These are phyloP conservation scores for Yamadazyma songkhlaensis DNA, from an alignment of 1,139 yeast genomes.

Conservation along the genomic window DNA sequence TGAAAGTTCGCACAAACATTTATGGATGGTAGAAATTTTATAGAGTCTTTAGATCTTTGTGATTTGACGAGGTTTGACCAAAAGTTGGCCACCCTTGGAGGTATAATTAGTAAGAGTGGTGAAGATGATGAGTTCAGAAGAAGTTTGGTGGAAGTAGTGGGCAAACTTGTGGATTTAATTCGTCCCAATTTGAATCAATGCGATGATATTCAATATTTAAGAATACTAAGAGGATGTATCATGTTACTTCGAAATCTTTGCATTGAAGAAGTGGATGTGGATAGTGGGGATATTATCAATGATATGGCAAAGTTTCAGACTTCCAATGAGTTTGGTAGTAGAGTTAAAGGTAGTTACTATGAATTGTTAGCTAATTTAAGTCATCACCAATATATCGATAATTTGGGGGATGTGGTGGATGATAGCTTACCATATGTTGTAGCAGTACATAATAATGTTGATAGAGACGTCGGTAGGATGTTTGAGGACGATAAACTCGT, in stretches of 20 bases:
- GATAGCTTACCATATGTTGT: slow-evolving; percentile 5
- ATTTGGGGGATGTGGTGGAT: slow-evolving; percentile 5
- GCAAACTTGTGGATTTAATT: not conserved
- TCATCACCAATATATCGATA: slow-evolving; percentile 5
- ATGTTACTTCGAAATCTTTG: slow-evolving; percentile 4
- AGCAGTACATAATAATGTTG: slow-evolving; percentile 11
- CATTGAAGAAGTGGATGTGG: not conserved
- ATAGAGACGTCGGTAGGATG: slow-evolving; percentile 9
- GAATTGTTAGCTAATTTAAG: slow-evolving; percentile 23
- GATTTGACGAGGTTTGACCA: slow-evolving; percentile 1
- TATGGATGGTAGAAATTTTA: slow-evolving; percentile 1
- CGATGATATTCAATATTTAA: slow-evolving; percentile 4
- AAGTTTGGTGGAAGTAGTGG: not conserved
- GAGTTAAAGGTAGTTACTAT: slow-evolving; percentile 17
- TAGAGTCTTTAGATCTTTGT: slow-evolving; percentile 1
- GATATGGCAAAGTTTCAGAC: not conserved
- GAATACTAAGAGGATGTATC: slow-evolving; percentile 8
- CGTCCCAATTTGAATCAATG: slow-evolving; percentile 1
- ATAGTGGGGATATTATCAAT: not conserved
- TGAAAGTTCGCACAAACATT: not conserved
- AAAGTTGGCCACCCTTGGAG: not conserved
- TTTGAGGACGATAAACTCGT: slow-evolving; percentile 3
- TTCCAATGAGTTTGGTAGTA: slow-evolving; percentile 12
- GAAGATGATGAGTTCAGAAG: slow-evolving; percentile 1
- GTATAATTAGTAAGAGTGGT: not conserved